Evolutionary conservation across 2,329 filamentous ascomycete species (phyloP).

Genomic region (Leptographium radiaticola): DNA sequence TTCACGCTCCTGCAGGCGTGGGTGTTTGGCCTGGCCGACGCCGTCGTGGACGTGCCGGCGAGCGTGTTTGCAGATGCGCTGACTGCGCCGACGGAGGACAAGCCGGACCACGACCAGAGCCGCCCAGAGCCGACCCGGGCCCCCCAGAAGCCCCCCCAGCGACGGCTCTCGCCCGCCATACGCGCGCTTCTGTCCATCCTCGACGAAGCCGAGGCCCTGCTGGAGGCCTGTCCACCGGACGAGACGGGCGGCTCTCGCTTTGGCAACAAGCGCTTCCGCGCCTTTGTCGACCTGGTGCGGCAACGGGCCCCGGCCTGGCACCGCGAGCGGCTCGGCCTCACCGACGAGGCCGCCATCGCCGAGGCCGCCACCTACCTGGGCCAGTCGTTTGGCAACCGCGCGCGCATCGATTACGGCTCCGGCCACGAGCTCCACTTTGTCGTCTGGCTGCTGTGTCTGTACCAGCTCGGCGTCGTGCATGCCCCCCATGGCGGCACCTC

Average conservation of each 20-base stretch:
- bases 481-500: conserved; percentile 14
- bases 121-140: too few species aligned
- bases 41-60: conserved; percentile 50
- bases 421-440: conserved; percentile 96
- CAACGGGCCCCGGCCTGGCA: conserved; percentile 51
- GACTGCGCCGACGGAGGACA: not conserved
- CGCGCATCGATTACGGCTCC: conserved; percentile 89
- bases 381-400: conserved; percentile 74
- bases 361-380: conserved; percentile 72
- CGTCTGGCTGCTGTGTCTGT: conserved; percentile 90
- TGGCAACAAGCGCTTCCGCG: conserved; percentile 83
- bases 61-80: conserved; percentile 18
- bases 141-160: conserved; percentile 5
- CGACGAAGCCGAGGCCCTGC: conserved; percentile 51
- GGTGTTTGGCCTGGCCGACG: conserved; percentile 74
- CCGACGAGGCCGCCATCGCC: conserved; percentile 34
- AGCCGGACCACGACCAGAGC: not conserved
- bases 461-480: conserved; percentile 58
- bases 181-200: conserved; percentile 56
- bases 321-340: conserved; percentile 26
- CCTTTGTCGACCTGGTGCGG: conserved; percentile 59
- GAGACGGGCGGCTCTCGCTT: conserved; percentile 85
- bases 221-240: conserved; percentile 60
- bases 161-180: conserved; percentile 49
- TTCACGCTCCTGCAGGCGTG: conserved; percentile 69